Evolutionary conservation across 1,139 yeast species (phyloP), one percentile per base, ranked within the genome.

Genomic region (Saccharomycopsis hybrid): DNA sequence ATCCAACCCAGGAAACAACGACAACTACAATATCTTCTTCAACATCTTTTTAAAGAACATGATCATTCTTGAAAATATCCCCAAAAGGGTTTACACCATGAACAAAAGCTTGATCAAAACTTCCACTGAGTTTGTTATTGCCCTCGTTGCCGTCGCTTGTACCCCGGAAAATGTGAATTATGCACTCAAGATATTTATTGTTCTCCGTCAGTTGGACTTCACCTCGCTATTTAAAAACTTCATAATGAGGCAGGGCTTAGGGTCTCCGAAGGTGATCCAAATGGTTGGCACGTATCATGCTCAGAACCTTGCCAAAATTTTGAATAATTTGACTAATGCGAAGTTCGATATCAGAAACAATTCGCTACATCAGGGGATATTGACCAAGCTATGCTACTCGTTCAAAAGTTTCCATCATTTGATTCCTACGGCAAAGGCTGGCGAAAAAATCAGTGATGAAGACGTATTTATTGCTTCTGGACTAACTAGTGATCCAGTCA

Each of bases 121-220:
- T 8, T 48, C 51, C 5, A 41, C 39, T 8, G 51, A 44, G 28
- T 48, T 48, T 27, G 33, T 44, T 13, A 24, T 33, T 28, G 8
- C 32, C 5, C 4, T 44, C 13, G 27, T 36, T 8, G 11, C 11
- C 24, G 28, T 39, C 9, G 29, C 27, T 7, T 37, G 35, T 5
- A 3, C 38, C 13, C 24, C 45, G 2, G 31, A 30, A 4, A 38
- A 36, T 37, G 28, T 37, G 27, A 38, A 44, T 13, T 32, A 8
- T n/a, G 44, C 47, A 2, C 8, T 48, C 2, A 36, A 30, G 9
- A 30, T 44, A 1, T 39, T 44, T 4, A 5, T 44, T n/a, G 24
- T 44, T 13, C 31, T 44, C 3, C 5, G 44, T 24, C 44, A 40
- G 37, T 2, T 18, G 2, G 43, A 39, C n/a, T n/a, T 48, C 32